Evolutionary conservation across 2,329 filamentous ascomycete genomes (phyloP).

Genomic region (Knoxdaviesia capensis): DNA sequence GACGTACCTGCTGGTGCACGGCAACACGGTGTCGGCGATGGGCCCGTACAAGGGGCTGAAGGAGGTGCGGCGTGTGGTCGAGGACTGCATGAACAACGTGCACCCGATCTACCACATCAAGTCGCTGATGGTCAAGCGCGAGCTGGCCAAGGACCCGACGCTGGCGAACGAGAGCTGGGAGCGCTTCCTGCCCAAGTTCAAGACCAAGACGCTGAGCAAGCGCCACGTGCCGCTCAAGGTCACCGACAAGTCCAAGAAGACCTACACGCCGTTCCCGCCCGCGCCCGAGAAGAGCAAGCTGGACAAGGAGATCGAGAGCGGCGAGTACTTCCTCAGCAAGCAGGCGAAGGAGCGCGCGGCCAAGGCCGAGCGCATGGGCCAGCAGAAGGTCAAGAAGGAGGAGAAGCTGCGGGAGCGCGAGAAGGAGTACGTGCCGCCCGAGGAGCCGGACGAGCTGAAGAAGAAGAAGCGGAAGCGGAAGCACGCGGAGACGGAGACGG

Average conservation of each 20-base stretch:
- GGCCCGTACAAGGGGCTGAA: slow-evolving; percentile 85
- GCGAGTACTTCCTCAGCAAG: slow-evolving; percentile 91
- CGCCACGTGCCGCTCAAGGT: slow-evolving; percentile 66
- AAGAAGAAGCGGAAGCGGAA: slow-evolving; percentile 40
- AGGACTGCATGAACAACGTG: slow-evolving; percentile 93
- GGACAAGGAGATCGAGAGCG: slow-evolving; percentile 90
- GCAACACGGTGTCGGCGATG: slow-evolving; percentile 87
- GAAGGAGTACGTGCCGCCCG: slow-evolving; percentile 71
- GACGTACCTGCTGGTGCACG: slow-evolving; percentile 88
- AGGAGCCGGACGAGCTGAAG: slow-evolving; percentile 46
- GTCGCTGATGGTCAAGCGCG: slow-evolving; percentile 81
- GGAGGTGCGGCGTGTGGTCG: slow-evolving; percentile 71
- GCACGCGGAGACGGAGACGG: slow-evolving; percentile 10
- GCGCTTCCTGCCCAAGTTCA: slow-evolving; percentile 90
- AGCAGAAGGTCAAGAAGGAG: slow-evolving; percentile 71
- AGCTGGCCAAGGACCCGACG: slow-evolving; percentile 74
- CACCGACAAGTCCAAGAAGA: slow-evolving; percentile 83
- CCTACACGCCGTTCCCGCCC: slow-evolving; percentile 92
- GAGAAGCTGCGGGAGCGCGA: slow-evolving; percentile 73
- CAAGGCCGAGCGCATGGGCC: slow-evolving; percentile 62
- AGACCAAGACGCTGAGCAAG: slow-evolving; percentile 77
- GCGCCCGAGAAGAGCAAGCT: slow-evolving; percentile 98
- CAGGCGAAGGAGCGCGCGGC: slow-evolving; percentile 72
- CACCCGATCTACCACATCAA: slow-evolving; percentile 73
- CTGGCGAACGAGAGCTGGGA: slow-evolving; percentile 85